These are phyloP conservation scores for Pseudocercospora macadamiae DNA, from an alignment of 2,329 filamentous ascomycete genomes.

Conservation along the genomic window DNA sequence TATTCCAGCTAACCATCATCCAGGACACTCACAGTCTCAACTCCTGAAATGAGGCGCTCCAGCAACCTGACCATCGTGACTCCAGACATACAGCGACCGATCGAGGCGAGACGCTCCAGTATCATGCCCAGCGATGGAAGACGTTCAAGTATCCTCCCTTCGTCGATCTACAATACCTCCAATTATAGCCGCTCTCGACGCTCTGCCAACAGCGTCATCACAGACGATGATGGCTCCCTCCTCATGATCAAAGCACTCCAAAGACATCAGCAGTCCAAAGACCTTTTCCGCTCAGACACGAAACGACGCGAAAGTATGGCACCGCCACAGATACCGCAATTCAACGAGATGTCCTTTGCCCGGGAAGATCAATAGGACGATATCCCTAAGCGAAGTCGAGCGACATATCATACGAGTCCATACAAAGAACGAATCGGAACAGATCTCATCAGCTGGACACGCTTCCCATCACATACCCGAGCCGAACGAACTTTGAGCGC, in stretches of 20 bases:
- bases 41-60: not conserved
- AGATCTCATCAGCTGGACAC: conserved; percentile 45
- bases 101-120: not conserved
- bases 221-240: conserved; percentile 14
- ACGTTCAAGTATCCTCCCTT: conserved; percentile 7
- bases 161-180: not conserved
- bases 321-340: too few relatives aligned
- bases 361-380: conserved; percentile 6
- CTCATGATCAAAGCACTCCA: conserved; percentile 16
- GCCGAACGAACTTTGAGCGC: conserved; percentile 45
- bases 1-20: not conserved
- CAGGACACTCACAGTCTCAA: not conserved
- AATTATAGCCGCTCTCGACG: conserved; percentile 14
- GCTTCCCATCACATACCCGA: conserved; percentile 52
- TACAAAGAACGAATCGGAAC: conserved; percentile 28
- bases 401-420: not conserved
- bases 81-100: not conserved
- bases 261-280: conserved; percentile 14
- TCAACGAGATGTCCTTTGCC: conserved; percentile 5
- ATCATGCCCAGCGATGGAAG: not conserved
- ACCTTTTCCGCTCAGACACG: conserved; percentile 15
- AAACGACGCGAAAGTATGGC: conserved; percentile 13
- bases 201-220: conserved; percentile 5
- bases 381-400: not conserved
- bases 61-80: not conserved